These are phyloP conservation scores for Eucalyptus rudis DNA, from an alignment of 345 rosid species.

Conservation along the genomic window DNA sequence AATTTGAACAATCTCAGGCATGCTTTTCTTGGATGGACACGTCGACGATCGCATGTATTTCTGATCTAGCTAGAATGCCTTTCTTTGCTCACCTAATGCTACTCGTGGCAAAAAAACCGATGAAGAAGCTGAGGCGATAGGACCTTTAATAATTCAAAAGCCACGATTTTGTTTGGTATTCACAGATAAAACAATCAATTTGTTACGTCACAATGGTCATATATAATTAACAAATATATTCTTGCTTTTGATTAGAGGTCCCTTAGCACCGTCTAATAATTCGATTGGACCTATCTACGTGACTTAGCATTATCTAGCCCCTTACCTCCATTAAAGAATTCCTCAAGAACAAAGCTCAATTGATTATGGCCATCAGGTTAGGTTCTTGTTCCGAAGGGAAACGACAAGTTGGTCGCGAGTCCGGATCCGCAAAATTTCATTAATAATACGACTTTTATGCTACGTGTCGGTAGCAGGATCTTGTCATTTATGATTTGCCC, in stretches of 20 bases:
- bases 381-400: not conserved
- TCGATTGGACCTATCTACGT: not conserved
- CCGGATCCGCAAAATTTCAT: not conserved
- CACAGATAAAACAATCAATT: not conserved
- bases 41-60: not conserved
- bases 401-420: not conserved
- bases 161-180: not conserved
- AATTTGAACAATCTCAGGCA: not conserved
- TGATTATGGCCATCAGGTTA: not conserved
- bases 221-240: not conserved
- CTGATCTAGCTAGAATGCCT: not conserved
- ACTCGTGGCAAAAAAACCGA: not conserved
- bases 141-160: not conserved
- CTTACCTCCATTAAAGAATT: not conserved
- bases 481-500: not conserved
- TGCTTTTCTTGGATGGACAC: not conserved
- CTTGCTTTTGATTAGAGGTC: not conserved
- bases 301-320: not conserved
- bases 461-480: not conserved
- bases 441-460: not conserved
- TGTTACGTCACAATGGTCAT: no score
- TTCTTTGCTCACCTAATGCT: not conserved
- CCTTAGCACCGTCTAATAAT: not conserved
- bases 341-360: not conserved
- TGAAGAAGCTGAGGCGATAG: not conserved